phyloP scores from a whole-genome alignment of 2,329 filamentous ascomycete genomes.

The Fusarium sp. region DNA sequence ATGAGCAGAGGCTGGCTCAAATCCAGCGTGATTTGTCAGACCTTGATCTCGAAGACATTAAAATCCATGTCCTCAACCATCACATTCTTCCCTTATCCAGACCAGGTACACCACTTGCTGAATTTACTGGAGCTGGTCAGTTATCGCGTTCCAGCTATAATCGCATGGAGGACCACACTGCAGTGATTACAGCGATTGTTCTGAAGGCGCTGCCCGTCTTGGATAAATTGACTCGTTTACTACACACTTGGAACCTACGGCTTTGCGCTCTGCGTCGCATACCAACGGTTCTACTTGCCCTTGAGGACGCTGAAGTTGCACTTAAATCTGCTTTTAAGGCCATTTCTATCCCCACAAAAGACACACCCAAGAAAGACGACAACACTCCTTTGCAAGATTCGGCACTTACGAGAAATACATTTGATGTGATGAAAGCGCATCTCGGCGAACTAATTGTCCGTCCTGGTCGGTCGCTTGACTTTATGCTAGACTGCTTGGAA shows the following conservation, averaged over 20 bases:
- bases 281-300: conserved; percentile 71
- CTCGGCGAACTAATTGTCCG: conserved; percentile 75
- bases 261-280: conserved; percentile 78
- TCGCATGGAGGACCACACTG: conserved; percentile 87
- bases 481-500: conserved; percentile 87
- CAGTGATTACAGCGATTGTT: conserved; percentile 89
- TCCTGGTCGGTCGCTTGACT: conserved; percentile 79
- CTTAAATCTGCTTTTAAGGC: conserved; percentile 73
- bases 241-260: conserved; percentile 81
- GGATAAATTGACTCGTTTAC: conserved; percentile 75
- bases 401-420: conserved; percentile 56
- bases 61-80: conserved; percentile 84
- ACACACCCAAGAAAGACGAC: conserved; percentile 30
- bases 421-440: conserved; percentile 67
- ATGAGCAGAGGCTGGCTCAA: conserved; percentile 77
- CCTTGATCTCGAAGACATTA: conserved; percentile 85
- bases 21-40: conserved; percentile 76
- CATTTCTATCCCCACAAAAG: conserved; percentile 51
- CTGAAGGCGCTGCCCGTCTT: conserved; percentile 87
- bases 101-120: conserved; percentile 49
- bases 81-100: conserved; percentile 70
- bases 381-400: conserved; percentile 29
- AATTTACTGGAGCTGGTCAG: conserved; percentile 47
- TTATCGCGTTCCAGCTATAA: conserved; percentile 65
- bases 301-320: conserved; percentile 73